Percentiles rank a stretch among this genome's conserved stretches.
Evolutionary conservation across 2,329 filamentous ascomycete genomes (phyloP).

Genomic region (Aspergillus fijiensis): DNA sequence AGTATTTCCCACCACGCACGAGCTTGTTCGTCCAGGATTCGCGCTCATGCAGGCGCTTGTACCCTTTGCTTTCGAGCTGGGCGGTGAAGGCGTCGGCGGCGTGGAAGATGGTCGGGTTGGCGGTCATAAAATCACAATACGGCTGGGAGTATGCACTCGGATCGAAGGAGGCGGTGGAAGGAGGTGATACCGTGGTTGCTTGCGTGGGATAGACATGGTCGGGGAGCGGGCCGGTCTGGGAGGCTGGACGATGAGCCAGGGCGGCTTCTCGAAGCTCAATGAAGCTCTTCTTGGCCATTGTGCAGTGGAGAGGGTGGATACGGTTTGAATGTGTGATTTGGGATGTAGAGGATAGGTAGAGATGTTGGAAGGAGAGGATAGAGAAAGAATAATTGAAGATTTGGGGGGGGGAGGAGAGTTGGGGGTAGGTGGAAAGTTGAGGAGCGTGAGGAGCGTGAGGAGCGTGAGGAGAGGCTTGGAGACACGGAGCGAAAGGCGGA

Average conservation of each 20-base stretch:
- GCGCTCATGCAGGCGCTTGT: conserved; percentile 71
- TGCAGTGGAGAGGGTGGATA: background rate
- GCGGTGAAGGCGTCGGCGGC: conserved; percentile 75
- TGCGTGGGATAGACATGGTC: conserved; percentile 19
- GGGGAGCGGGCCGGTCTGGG: conserved; percentile 24
- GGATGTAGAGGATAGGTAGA: background rate
- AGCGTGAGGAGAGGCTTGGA: conserved; percentile 5
- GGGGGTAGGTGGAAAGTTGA: background rate
- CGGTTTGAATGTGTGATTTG: background rate
- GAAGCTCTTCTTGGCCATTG: conserved; percentile 35
- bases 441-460: conserved; percentile 5
- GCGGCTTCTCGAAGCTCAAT: conserved; percentile 28
- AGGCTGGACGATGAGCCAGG: conserved; percentile 30
- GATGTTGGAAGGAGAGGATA: background rate
- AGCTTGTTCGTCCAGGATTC: conserved; percentile 74
- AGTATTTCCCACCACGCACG: conserved; percentile 83
- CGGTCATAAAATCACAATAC: conserved; percentile 81
- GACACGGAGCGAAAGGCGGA: background rate
- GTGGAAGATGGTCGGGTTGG: conserved; percentile 93
- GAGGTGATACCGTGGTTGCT: conserved; percentile 14
- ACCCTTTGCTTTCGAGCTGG: conserved; percentile 71
- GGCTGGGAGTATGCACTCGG: conserved; percentile 72
- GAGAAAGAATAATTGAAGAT: background rate
- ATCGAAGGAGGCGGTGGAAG: conserved; percentile 22
- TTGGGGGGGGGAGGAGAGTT: conserved; percentile 1